These are phyloP conservation scores for Tuber microsphaerosporum DNA, from an alignment of 495 filamentous ascomycete genomes.

Conservation along the genomic window DNA sequence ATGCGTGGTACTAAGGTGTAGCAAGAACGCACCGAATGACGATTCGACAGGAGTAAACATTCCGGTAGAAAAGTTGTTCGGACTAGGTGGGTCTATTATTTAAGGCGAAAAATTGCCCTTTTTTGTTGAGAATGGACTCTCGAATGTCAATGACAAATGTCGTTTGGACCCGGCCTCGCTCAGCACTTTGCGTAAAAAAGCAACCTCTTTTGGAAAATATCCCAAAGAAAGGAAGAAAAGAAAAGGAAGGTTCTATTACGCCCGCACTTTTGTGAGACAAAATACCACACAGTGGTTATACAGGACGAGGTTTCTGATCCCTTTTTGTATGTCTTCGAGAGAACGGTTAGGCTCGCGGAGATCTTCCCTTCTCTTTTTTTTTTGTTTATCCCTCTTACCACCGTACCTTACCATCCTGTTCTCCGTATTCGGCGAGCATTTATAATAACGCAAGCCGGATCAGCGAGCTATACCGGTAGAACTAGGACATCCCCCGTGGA, in stretches of 20 bases:
- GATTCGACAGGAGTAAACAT: conserved; percentile 59
- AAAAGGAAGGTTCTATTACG: not conserved
- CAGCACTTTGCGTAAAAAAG: not conserved
- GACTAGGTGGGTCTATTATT: not conserved
- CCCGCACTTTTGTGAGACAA: not conserved
- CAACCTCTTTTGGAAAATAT: not conserved
- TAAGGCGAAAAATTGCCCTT: not conserved
- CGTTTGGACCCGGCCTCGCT: not conserved
- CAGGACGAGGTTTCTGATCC: not conserved
- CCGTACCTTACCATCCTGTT: not conserved
- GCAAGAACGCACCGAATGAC: conserved; percentile 51
- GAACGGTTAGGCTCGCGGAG: not conserved
- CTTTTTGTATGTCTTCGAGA: not conserved
- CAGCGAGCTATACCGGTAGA: not conserved
- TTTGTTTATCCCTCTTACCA: not conserved
- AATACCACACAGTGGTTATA: not conserved
- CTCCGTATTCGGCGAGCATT: not conserved
- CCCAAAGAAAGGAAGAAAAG: not conserved
- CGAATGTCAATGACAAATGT: not conserved
- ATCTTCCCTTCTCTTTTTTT: not conserved
- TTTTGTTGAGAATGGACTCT: not conserved
- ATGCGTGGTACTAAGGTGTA: conserved; percentile 51
- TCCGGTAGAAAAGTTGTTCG: not conserved
- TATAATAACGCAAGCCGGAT: conserved; percentile 1
- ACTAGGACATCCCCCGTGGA: not conserved